These are phyloP conservation scores for Cladosporium phlei DNA, from an alignment of 2,329 filamentous ascomycete species.

Conservation along the genomic window DNA sequence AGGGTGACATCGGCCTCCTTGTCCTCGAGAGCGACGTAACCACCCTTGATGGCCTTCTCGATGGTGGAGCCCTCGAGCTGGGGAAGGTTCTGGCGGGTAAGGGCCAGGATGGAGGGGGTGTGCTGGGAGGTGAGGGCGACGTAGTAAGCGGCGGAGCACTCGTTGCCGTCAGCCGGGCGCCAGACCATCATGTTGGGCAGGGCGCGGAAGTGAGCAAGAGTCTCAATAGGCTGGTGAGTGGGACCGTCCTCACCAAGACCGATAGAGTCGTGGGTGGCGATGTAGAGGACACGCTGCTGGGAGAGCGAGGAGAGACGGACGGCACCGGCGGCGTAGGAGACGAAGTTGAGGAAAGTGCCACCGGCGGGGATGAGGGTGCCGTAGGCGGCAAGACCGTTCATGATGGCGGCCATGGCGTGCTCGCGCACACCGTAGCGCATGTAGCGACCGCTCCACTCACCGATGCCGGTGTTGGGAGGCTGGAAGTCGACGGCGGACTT, in stretches of 20 bases:
- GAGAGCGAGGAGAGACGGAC: slow-evolving; percentile 91
- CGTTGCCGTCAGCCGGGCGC: slow-evolving; percentile 97
- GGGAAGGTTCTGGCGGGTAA: slow-evolving; percentile 96
- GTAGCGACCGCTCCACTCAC: slow-evolving; percentile 87
- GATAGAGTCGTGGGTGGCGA: slow-evolving; percentile 98
- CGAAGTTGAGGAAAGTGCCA: slow-evolving; percentile 99
- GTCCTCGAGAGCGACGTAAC: slow-evolving; percentile 82
- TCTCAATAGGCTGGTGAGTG: slow-evolving; percentile 99
- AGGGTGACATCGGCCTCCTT: slow-evolving; percentile 82
- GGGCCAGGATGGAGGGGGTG: slow-evolving; percentile 87
- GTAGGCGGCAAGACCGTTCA: slow-evolving; percentile 94
- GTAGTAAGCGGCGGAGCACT: slow-evolving; percentile 97
- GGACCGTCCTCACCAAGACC: slow-evolving; percentile 98
- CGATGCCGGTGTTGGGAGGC: slow-evolving; percentile 76
- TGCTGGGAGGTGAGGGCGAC: slow-evolving; percentile 81
- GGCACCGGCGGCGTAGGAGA: slow-evolving; percentile 93
- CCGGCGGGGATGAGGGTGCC: slow-evolving; percentile 89
- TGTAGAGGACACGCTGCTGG: slow-evolving; percentile 85
- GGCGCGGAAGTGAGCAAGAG: slow-evolving; percentile 94
- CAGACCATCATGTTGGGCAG: slow-evolving; percentile 99
- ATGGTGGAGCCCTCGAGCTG: slow-evolving; percentile 93
- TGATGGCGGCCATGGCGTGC: slow-evolving; percentile 86
- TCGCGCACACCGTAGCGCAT: slow-evolving; percentile 88
- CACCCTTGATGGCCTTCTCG: slow-evolving; percentile 87
- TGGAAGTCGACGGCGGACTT: slow-evolving; percentile 98